Conservation (phyloP, 352 stramenopile genomes). For the Phytopythium ostracodes region DNA sequence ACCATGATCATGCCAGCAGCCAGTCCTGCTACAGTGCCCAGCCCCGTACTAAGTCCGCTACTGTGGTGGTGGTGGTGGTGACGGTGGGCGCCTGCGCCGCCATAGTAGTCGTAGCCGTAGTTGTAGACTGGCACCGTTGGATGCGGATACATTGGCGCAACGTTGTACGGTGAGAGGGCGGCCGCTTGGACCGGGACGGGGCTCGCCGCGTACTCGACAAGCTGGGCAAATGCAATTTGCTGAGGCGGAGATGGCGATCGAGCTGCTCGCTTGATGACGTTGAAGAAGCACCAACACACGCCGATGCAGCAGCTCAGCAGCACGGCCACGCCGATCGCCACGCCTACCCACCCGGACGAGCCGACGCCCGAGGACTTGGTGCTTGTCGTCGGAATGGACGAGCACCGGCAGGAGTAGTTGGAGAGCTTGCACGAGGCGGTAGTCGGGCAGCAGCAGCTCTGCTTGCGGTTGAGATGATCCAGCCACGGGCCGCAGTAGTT, state of each 20-base stretch:
- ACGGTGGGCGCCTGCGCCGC: not conserved
- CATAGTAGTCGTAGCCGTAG: constrained; percentile 11
- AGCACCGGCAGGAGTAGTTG: constrained; percentile 29
- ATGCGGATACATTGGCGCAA: not conserved
- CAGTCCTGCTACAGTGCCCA: constrained; percentile 1
- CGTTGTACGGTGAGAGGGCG: not conserved
- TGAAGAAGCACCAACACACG: constrained; percentile 14
- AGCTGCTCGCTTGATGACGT: constrained; percentile 10
- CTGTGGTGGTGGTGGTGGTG: constrained; percentile 9
- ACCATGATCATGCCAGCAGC: not conserved
- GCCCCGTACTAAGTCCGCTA: not conserved
- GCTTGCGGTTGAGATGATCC: constrained; percentile 17
- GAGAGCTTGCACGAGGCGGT: constrained; percentile 19
- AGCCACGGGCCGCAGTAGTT: constrained; percentile 32
- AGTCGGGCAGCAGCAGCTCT: constrained; percentile 28
- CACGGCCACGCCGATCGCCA: constrained; percentile 12
- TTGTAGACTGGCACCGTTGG: constrained; percentile 11
- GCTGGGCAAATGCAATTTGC: constrained; percentile 15
- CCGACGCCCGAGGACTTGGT: constrained; percentile 6
- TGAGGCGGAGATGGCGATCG: constrained; percentile 12
- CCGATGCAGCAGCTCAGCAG: constrained; percentile 23
- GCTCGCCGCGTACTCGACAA: not conserved
- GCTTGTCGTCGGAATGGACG: constrained; percentile 2
- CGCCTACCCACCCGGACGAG: constrained; percentile 11
- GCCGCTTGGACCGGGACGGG: not conserved